These are phyloP conservation scores for Triglochin maritima DNA, from an alignment of 106 monocot species.

Conservation along the genomic window DNA sequence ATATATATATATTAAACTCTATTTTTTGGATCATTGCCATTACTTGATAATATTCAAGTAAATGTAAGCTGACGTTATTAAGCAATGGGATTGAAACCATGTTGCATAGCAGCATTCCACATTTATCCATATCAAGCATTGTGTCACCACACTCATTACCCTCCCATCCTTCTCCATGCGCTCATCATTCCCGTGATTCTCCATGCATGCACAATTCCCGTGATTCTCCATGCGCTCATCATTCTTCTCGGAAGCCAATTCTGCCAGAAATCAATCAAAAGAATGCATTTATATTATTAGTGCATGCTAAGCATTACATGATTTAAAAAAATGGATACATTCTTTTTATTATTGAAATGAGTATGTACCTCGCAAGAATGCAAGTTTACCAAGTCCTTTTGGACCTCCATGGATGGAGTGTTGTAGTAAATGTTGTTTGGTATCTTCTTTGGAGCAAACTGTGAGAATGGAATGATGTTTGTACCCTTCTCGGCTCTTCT, in stretches of 20 bases:
- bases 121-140: conserved; percentile 30
- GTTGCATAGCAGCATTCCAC: conserved; percentile 43
- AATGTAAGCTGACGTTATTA: no score
- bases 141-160: conserved; percentile 39
- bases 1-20: background rate
- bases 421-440: conserved; percentile 42
- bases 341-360: background rate
- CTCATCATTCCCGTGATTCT: no score
- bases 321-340: background rate
- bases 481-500: conserved; percentile 23
- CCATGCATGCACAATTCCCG: no score
- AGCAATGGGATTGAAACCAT: conserved; percentile 46
- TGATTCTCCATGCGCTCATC: no score
- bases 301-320: background rate
- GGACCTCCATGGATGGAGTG: conserved; percentile 54
- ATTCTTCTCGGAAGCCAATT: conserved; percentile 88
- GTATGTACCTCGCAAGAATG: conserved; percentile 67
- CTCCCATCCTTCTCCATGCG: conserved; percentile 59
- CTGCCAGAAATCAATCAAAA: conserved; percentile 11
- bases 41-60: no score
- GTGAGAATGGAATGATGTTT: conserved; percentile 57
- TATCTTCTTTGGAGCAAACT: conserved; percentile 33
- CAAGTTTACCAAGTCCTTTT: conserved; percentile 49
- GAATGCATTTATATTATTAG: background rate
- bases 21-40: background rate